A percentile compares a stretch with the other conserved stretches of the same genome.
phyloP scores from a whole-genome alignment of 2,329 filamentous ascomycete genomes.

The Penicillium sp. region DNA sequence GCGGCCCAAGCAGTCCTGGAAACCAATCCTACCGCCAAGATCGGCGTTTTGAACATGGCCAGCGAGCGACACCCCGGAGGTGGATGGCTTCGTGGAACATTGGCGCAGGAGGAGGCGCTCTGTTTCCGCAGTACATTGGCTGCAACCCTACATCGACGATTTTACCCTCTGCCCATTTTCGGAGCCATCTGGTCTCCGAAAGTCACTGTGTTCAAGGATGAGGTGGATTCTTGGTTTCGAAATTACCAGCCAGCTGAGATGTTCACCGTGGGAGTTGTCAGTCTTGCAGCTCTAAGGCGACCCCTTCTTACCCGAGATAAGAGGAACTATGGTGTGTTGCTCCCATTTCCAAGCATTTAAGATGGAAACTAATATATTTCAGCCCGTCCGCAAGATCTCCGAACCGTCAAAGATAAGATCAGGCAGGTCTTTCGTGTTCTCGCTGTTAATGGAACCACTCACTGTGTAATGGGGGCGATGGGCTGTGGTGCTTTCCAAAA shows the following conservation, averaged over 20 bases:
- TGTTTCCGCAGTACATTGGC: slow-evolving; percentile 58
- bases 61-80: slow-evolving; percentile 60
- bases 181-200: slow-evolving; percentile 59
- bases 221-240: slow-evolving; percentile 27
- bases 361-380: slow-evolving; percentile 1
- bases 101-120: slow-evolving; percentile 67
- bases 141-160: slow-evolving; percentile 26
- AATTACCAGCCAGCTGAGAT: slow-evolving; percentile 27
- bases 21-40: slow-evolving; percentile 26
- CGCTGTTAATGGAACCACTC: slow-evolving; percentile 42
- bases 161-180: slow-evolving; percentile 55
- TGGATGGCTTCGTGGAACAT: slow-evolving; percentile 61
- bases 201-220: slow-evolving; percentile 57
- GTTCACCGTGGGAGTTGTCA: slow-evolving; percentile 59
- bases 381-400: slow-evolving; percentile 41
- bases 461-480: slow-evolving; percentile 62
- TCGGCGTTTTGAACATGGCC: slow-evolving; percentile 62
- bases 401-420: slow-evolving; percentile 62
- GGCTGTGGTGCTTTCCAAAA: slow-evolving; percentile 68
- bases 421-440: slow-evolving; percentile 59
- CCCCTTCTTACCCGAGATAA: slow-evolving; percentile 34
- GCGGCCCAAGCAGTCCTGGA: slow-evolving; percentile 10
- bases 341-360: neutral
- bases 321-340: slow-evolving; percentile 10
- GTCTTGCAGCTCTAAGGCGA: slow-evolving; percentile 55